Percentiles rank a stretch among this genome's conserved stretches.
Evolutionary conservation across 2,329 filamentous ascomycete genomes (phyloP).

Genomic region (Dactylellina leptospora): DNA sequence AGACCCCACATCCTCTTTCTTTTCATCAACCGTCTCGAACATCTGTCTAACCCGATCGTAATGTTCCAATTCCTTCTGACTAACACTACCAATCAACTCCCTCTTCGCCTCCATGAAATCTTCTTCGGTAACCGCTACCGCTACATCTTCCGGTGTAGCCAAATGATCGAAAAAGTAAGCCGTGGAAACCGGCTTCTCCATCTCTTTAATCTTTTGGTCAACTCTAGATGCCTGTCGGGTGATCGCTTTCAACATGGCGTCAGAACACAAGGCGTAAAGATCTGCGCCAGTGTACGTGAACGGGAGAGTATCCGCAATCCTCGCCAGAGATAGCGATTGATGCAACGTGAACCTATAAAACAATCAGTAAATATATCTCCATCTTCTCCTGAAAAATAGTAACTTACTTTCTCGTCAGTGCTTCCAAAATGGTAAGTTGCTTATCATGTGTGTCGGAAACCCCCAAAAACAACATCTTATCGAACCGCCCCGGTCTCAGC

Average conservation of each 20-base stretch:
- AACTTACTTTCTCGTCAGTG: constrained; percentile 87
- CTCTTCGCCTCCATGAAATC: constrained; percentile 84
- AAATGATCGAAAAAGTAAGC: constrained; percentile 96
- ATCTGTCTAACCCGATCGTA: constrained; percentile 83
- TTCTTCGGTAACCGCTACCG: constrained; percentile 85
- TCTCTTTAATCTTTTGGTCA: constrained; percentile 78
- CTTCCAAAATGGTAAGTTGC: constrained; percentile 92
- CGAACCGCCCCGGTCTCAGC: constrained; percentile 87
- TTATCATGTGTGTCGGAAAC: constrained; percentile 97
- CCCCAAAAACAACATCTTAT: constrained; percentile 97
- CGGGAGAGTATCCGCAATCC: constrained; percentile 79
- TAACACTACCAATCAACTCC: constrained; percentile 90
- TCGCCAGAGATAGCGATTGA: constrained; percentile 76
- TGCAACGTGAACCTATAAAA: constrained; percentile 79
- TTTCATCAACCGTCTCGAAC: constrained; percentile 70
- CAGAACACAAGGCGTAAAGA: constrained; percentile 94
- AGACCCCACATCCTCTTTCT: constrained; percentile 56
- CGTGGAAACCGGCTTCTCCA: constrained; percentile 71
- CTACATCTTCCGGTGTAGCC: constrained; percentile 80
- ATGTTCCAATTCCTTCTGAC: constrained; percentile 82
- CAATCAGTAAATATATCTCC: constrained; percentile 38
- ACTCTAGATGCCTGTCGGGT: constrained; percentile 86
- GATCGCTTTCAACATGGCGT: constrained; percentile 98
- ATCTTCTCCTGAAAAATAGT: constrained; percentile 14
- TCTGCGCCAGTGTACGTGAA: constrained; percentile 98